Percentiles rank a stretch among this genome's conserved stretches.
Evolutionary conservation across 768 basidiomycete genomes (phyloP).

Genomic region (Megacollybia marginata): DNA sequence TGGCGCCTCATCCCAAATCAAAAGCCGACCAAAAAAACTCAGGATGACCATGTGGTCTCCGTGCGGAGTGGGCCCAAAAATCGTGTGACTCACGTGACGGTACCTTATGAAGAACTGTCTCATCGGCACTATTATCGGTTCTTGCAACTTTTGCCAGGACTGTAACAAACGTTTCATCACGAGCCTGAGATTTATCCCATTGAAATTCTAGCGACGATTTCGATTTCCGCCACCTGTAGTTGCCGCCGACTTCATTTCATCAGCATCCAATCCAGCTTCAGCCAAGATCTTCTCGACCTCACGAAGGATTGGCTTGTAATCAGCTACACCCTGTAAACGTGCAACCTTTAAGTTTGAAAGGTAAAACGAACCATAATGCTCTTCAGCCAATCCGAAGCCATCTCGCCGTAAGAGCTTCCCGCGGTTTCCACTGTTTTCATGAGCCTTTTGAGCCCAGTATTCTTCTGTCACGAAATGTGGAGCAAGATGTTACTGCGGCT

Average conservation of each 20-base stretch:
- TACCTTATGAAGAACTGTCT: too few relatives aligned
- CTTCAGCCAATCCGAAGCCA: conserved; percentile 70
- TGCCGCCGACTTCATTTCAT: conserved; percentile 63
- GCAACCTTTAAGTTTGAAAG: background rate
- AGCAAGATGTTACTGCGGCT: background rate
- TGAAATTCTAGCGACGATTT: conserved; percentile 25
- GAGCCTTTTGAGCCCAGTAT: conserved; percentile 75
- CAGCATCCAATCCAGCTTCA: conserved; percentile 80
- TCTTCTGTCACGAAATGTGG: conserved; percentile 38
- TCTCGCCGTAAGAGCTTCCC: conserved; percentile 76
- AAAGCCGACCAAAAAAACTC: too few relatives aligned
- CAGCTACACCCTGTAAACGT: conserved; percentile 29
- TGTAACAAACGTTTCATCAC: too few relatives aligned
- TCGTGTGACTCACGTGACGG: too few relatives aligned
- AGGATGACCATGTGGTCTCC: too few relatives aligned
- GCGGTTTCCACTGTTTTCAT: conserved; percentile 46
- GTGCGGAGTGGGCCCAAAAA: too few relatives aligned
- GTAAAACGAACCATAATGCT: conserved; percentile 51
- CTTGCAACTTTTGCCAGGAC: too few relatives aligned
- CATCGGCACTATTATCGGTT: too few relatives aligned
- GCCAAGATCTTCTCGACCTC: conserved; percentile 79
- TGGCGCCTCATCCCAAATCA: too few relatives aligned
- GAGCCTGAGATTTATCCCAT: too few relatives aligned
- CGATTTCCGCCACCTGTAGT: conserved; percentile 48
- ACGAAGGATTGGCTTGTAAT: conserved; percentile 74